Conservation (phyloP, 805 yeast species). For the Debaryomyces hansenii region DNA sequence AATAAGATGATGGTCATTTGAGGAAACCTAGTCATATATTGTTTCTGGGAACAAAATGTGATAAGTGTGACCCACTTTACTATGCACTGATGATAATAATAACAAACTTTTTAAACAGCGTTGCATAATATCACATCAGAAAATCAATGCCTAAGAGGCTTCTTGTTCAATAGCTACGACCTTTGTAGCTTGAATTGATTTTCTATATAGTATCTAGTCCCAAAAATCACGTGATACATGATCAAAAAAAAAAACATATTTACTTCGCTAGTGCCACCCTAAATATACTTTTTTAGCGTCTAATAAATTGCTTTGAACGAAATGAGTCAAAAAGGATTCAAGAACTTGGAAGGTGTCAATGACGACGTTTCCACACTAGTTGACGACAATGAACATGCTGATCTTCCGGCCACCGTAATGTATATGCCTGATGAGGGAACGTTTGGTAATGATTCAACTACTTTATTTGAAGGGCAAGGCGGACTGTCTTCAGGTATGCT, state of each 20-base stretch:
- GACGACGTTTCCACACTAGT: conserved; percentile 13
- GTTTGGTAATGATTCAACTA: conserved; percentile 24
- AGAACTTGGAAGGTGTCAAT: background rate
- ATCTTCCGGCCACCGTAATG: conserved; percentile 19
- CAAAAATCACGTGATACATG: background rate
- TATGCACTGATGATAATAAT: too few relatives aligned
- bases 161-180: too few relatives aligned
- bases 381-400: conserved; percentile 9
- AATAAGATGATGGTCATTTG: too few relatives aligned
- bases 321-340: conserved; percentile 1
- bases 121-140: too few relatives aligned
- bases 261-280: too few relatives aligned
- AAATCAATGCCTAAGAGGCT: too few relatives aligned
- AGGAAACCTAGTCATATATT: too few relatives aligned
- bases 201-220: background rate
- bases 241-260: conserved; percentile 1
- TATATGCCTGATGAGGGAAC: conserved; percentile 35
- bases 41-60: too few relatives aligned
- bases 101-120: too few relatives aligned
- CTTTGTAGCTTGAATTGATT: too few relatives aligned
- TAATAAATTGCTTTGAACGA: background rate
- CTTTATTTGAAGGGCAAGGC: conserved; percentile 29
- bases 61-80: too few relatives aligned
- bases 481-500: conserved; percentile 16
- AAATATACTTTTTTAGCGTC: too few relatives aligned